Evolutionary conservation across 1,139 yeast genomes (phyloP).

Genomic region (Neolecta irregularis): DNA sequence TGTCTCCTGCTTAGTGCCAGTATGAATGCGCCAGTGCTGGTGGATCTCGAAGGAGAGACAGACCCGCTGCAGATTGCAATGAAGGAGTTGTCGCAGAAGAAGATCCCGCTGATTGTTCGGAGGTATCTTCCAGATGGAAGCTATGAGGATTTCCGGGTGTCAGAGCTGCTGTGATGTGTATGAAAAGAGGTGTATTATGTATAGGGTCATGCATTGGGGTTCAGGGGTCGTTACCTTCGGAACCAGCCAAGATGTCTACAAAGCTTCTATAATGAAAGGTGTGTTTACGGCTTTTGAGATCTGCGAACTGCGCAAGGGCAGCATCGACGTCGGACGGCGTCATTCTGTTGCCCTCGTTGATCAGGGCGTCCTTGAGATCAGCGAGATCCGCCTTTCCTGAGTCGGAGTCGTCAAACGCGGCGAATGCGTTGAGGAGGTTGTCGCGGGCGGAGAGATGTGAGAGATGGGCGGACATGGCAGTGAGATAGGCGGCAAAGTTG

Average conservation of each 20-base stretch:
- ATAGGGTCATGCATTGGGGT: neutral
- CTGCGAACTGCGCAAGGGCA: slow-evolving; percentile 7
- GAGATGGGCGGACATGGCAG: slow-evolving; percentile 48
- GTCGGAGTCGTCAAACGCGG: slow-evolving; percentile 37
- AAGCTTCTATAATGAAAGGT: slow-evolving; percentile 10
- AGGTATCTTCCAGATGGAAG: slow-evolving; percentile 94
- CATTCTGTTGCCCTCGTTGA: slow-evolving; percentile 36
- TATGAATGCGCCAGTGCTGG: slow-evolving; percentile 95
- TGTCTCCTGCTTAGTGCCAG: slow-evolving; percentile 25
- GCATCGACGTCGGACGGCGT: slow-evolving; percentile 35
- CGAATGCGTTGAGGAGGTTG: slow-evolving; percentile 49
- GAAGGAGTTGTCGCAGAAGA: slow-evolving; percentile 89
- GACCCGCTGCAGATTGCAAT: slow-evolving; percentile 97
- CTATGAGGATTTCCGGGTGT: slow-evolving; percentile 98
- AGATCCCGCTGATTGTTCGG: slow-evolving; percentile 88
- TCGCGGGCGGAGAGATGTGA: slow-evolving; percentile 42
- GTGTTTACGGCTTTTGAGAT: too few species aligned
- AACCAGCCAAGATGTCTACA: slow-evolving; percentile 13
- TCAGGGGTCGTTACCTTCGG: slow-evolving; percentile 1
- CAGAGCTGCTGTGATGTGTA: slow-evolving; percentile 48
- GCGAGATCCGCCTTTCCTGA: slow-evolving; percentile 33
- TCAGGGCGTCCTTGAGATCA: slow-evolving; percentile 32
- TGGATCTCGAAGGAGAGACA: slow-evolving; percentile 95
- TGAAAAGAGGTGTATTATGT: neutral
- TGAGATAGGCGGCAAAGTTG: slow-evolving; percentile 55